Evolutionary conservation across 2,329 filamentous ascomycete species (phyloP), one percentile per base, ranked within the genome.

Genomic region (Stemphylium lycopersici): DNA sequence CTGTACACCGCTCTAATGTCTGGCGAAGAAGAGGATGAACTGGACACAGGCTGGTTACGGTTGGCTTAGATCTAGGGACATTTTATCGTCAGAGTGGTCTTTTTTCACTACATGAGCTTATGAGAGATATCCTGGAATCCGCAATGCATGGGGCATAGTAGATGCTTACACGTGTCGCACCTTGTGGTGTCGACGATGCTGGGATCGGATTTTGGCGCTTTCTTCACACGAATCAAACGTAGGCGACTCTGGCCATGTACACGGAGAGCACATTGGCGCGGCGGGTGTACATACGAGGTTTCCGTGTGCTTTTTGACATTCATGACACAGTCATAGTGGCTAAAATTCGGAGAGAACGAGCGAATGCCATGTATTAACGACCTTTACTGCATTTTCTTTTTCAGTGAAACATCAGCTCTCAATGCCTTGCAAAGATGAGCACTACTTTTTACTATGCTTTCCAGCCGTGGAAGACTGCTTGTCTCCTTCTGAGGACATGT

Each of bases 1-100:
- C 64, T 67, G 55, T 54, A 59, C 59, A 65, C 58, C 54, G 49
- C 65, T 62, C 48, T 69, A 72, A 68, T 71, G 58, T 54, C 56
- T 53, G 63, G 34, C 41, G 46, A 45, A 37, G 42, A 55, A 43
- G 52, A 44, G 52, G 48, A 45, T 48, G 43, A 48, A 34, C 20
- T 18, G 32, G 52, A 60, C 44, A 58, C 42, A 62, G 54, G 39
- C 56, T 47, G 52, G 59, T 56, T 54, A 51, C 50, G 54, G 50
- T 55, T 60, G 62, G 56, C 56, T 60, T 61, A 47, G 34, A 34
- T 59, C 41, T 43, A 52, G 11, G 18, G 18, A 15, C 40, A 43
- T 32, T 13, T 29, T 46, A 50, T 45, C 47, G 42, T 54, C 5
- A 36, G 45, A 46, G 44, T 36, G 52, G 39, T 52, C 22, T 53